Percentiles rank a stretch among this genome's conserved stretches.
Conservation (phyloP, 2,329 filamentous ascomycete species). For the Phialophora tarda region DNA sequence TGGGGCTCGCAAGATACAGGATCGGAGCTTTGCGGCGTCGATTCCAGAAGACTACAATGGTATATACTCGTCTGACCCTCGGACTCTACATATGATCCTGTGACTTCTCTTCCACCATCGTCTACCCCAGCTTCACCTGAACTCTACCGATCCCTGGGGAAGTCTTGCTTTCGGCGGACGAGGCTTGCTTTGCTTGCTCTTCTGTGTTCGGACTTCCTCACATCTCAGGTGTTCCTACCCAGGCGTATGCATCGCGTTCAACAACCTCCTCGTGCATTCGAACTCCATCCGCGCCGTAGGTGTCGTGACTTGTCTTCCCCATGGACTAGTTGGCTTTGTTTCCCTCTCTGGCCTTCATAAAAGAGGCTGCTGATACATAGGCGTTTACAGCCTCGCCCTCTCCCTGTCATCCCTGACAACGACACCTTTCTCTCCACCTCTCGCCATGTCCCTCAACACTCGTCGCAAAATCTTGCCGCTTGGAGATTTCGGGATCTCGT, state of each 20-base stretch:
- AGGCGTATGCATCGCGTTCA: background rate
- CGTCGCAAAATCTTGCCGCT: slow-evolving; percentile 57
- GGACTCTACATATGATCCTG: too few species aligned
- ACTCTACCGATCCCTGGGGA: background rate
- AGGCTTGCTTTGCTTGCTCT: background rate
- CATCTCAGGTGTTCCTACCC: background rate
- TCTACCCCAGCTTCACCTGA: background rate
- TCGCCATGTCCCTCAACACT: slow-evolving; percentile 37
- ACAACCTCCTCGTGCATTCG: background rate
- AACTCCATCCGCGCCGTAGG: background rate
- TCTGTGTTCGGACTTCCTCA: background rate
- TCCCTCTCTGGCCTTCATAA: background rate
- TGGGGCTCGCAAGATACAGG: too few species aligned
- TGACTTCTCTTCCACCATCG: too few species aligned
- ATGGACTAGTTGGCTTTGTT: background rate
- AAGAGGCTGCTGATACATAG: background rate
- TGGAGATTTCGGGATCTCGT: slow-evolving; percentile 57
- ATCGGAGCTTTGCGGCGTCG: too few species aligned
- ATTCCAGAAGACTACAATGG: too few species aligned
- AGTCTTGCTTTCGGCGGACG: background rate
- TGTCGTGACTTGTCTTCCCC: background rate
- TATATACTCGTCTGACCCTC: too few species aligned
- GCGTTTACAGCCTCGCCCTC: slow-evolving; percentile 31
- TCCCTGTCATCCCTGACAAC: slow-evolving; percentile 35
- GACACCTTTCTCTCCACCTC: slow-evolving; percentile 33